Evolutionary conservation across 169 alveolate genomes (phyloP), one percentile per base, ranked within the genome.

Genomic region (Cryptosporidium xiaoi): DNA sequence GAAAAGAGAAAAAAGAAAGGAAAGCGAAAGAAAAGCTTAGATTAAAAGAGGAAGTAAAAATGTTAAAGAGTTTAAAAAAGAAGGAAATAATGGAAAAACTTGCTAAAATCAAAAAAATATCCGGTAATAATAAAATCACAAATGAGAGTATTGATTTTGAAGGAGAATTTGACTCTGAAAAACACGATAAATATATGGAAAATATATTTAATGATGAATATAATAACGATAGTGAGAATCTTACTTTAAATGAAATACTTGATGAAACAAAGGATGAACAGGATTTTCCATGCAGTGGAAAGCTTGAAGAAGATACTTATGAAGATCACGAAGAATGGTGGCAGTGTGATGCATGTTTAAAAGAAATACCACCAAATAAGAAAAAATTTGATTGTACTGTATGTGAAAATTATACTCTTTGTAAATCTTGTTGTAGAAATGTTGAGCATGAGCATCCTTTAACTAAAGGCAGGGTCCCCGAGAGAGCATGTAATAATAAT

Each of bases 321-420:
- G 51, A 51, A 55, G 15, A 56, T 13, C 34, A 55, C 18, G 65
- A 20, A 68, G 91, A 92, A 64, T 95, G 97, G 97, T 95, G 92
- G 94, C 92, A 90, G 64, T 94, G 97, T 83, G 96, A 95, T 83
- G 91, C 90, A 6, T 95, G 97, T 84, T 91, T 91, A 83, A 91
- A 83, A 55, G 95, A 95, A 12, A 92, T 95, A 36, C 84, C 92
- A 77, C 97, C 95, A 91, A 85, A 95, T 71, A 90, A 95, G 93
- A 87, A 95, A 82, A 95, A 96, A 91, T 91, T 95, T 84, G 93
- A 95, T 83, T 96, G 97, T 92, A 90, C 92, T 82, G 66, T 94
- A 90, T 91, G 97, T 90, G 95, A 92, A 83, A 64, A 94, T 90
- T 92, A 87, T 91, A 67, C 96, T 89, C 93, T 93, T 82, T 93